phyloP scores from a whole-genome alignment of 805 yeast species.

The Cyberlindnera petersonii region DNA sequence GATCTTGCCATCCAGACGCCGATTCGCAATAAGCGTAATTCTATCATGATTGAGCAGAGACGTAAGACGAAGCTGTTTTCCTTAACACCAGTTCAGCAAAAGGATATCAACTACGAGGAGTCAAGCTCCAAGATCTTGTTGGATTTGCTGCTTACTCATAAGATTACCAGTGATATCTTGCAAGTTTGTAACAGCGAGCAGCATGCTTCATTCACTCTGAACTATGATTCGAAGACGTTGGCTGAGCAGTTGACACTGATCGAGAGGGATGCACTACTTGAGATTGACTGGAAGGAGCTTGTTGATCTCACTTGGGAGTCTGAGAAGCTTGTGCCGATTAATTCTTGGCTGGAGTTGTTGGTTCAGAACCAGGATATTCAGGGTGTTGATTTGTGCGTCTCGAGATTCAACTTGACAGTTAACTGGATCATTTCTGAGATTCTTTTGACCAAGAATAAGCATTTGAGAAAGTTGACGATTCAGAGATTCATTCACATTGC shows the following conservation, averaged over 20 bases:
- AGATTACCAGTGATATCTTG: constrained; percentile 21
- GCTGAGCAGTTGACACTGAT: constrained; percentile 83
- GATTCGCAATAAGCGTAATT: constrained; percentile 24
- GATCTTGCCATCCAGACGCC: constrained; percentile 18
- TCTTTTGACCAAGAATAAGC: constrained; percentile 56
- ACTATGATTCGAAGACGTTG: constrained; percentile 59
- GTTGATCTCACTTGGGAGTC: constrained; percentile 69
- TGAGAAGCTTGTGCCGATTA: constrained; percentile 58
- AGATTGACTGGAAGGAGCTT: constrained; percentile 89
- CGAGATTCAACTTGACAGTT: constrained; percentile 83
- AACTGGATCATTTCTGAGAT: constrained; percentile 93
- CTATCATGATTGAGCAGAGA: constrained; percentile 35
- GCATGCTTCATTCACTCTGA: constrained; percentile 81
- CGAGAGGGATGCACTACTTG: constrained; percentile 78
- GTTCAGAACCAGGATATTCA: constrained; percentile 50
- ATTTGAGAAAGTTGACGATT: constrained; percentile 63
- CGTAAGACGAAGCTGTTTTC: constrained; percentile 36
- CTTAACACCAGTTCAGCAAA: constrained; percentile 30
- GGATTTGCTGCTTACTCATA: constrained; percentile 33
- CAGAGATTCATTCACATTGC: constrained; percentile 88
- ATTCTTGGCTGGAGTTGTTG: constrained; percentile 80
- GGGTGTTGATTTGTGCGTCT: constrained; percentile 80
- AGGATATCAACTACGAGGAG: constrained; percentile 20
- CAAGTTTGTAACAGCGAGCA: constrained; percentile 33
- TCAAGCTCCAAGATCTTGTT: constrained; percentile 34